Base-by-base conservation (phyloP, 169 alveolate species). In the Hepatocystis sp. region DNA sequence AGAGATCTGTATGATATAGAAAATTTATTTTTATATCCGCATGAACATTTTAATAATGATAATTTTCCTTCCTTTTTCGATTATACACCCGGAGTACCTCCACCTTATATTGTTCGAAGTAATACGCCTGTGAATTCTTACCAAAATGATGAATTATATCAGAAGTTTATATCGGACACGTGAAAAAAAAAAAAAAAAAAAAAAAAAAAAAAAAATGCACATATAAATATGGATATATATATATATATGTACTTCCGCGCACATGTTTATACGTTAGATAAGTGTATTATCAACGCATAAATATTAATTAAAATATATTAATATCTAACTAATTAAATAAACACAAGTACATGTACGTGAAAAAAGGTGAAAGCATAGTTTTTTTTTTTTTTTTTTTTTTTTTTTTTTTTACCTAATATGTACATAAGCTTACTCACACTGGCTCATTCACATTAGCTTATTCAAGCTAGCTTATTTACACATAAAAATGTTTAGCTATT, bases 1-100 rank as follows among this genome's bases (percentile, higher is more conserved):
- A 67, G 96, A 32, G 84, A 89, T 34, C 8, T 23, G 13, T 93
- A 93, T 65, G 92, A 84, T 68, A 13, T 88, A 11, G 93, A 88
- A 49, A 84, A 65, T 61, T 58, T 86, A 13, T 86, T 86, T 52
- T 30, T 86, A 25, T 61, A 36, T 32, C 92, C 92, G 0, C 92
- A 86, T 76, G 90, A 76, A n/a, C 90, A 71, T 66, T 64, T 63
- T 52, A 64, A 64, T 13, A 52, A 52, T 19, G 56, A 21, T 1
- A 84, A 86, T 28, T 86, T 86, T 10, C 92, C 92, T 11, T 55
- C 86, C 34, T 86, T 81, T 40, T 67, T 86, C 34, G 92, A 86
- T 46, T 58, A 81, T 23, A 61, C 84, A 0, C 85, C 90, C 2
- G 90, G 90, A 0, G 21, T 56, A 1, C 92, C 92, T 21, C 92